Conservation (phyloP, 371 early-diverging fungal genomes). For the Thermomucor indicae-seudaticae region DNA sequence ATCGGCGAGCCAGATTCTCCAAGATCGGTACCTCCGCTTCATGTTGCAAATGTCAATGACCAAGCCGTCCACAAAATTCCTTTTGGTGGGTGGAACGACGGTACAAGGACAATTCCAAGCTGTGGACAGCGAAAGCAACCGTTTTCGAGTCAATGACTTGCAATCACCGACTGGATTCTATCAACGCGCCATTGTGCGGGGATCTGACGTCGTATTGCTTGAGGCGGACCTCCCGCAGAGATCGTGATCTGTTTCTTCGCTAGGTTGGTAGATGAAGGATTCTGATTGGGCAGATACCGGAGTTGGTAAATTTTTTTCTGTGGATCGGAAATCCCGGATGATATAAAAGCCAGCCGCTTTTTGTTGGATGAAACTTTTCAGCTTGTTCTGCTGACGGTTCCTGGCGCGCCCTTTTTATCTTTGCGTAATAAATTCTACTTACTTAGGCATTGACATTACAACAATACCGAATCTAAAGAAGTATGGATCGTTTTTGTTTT, state of each 20-base stretch:
- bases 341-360: slow-evolving; percentile 5
- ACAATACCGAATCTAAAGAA: background rate
- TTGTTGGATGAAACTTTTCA: slow-evolving; percentile 27
- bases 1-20: no score
- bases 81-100: slow-evolving; percentile 27
- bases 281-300: background rate
- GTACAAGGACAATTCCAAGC: slow-evolving; percentile 37
- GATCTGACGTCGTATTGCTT: slow-evolving; percentile 47
- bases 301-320: slow-evolving; percentile 5
- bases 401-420: slow-evolving; percentile 8
- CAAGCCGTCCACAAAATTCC: slow-evolving; percentile 17
- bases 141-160: slow-evolving; percentile 41
- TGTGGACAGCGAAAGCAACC: slow-evolving; percentile 46
- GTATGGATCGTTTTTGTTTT: background rate
- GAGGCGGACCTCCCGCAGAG: no score
- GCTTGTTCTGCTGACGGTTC: slow-evolving; percentile 45
- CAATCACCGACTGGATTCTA: slow-evolving; percentile 47
- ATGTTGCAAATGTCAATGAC: slow-evolving; percentile 32
- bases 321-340: background rate
- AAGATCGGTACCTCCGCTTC: slow-evolving; percentile 40
- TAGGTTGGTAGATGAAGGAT: background rate
- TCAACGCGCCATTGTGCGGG: slow-evolving; percentile 46
- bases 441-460: slow-evolving; percentile 1
- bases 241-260: background rate
- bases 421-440: background rate